Evolutionary conservation across 140 eudicot species (phyloP), one percentile per base, ranked within the genome.

Genomic region (Bidens hawaiensis): DNA sequence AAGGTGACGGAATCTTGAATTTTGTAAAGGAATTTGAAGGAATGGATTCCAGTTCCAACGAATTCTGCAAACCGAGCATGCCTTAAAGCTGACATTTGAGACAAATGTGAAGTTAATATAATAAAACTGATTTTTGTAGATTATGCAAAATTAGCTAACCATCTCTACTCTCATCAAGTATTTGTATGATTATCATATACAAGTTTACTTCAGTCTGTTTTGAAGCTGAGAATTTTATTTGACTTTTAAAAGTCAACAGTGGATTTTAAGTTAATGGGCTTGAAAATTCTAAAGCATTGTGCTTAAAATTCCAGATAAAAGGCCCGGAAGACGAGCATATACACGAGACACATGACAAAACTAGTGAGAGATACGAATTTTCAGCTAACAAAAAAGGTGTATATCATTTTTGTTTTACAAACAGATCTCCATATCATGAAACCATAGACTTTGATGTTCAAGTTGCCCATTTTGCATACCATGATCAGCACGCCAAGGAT

Each of bases 401-500:
- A n/a, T 80, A 84, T 47, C 87, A 76, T 12, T 87, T 91, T 41
- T 91, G 98, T 77, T 87, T 91, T 75, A 78, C 76, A 2, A 91
- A 87, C 79, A 84, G 79, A 68, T 91, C 96, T 27, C 95, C 95
- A 19, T 88, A 79, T 69, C 95, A 82, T 60, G 96, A 91, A 85
- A 91, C 99, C 36, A 64, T 91, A 4, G 95, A 91, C 74, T 91
- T 91, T 56, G 99, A 91, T 64, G 87, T 85, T 27, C 95, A 82
- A 52, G 87, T 81, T 46, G 83, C 82, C 30, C 99, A 87, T 77
- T 81, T 71, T 27, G 69, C 73, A 4, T 79, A 78, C 80, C 75
- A 78, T 68, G 93, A 91, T 46, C 95, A 91, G 69, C 96, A 87
- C 63, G 99, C 96, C 34, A 85, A 91, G 58, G 95, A 85, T 47